Evolutionary conservation across 1,139 yeast genomes (phyloP), one percentile per base, ranked within the genome.

Genomic region (Debaryomyces fabryi): DNA sequence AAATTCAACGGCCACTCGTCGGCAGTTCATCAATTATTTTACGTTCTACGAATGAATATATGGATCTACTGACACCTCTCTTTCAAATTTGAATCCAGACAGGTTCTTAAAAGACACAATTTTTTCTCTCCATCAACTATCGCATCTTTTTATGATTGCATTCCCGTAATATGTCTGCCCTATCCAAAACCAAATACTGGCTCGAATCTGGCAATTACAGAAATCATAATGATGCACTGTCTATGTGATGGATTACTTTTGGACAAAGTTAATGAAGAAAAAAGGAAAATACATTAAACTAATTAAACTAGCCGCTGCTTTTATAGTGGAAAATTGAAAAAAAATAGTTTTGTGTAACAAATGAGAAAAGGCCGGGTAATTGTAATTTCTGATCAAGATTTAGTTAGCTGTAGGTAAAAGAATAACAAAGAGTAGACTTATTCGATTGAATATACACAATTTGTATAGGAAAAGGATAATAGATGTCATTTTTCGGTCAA

Each of bases 61-160:
- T 69, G 79, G 63, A 72, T 65, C 79, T 62, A 59, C 80, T 76
- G 81, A 76, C 81, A 76, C 81, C 79, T 75, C 79, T 75, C 80
- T 75, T 71, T 76, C 81, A 76, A 54, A 53, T 52, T 45, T 44
- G 52, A 58, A 52, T 75, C 80, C 81, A 76, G 79, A 76, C 79
- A 75, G 70, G 81, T 75, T 76, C 80, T 76, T 75, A 72, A 67
- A 64, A 68, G 74, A 64, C 60, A 62, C 74, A 65, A 50, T 44
- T 71, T 68, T 48, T 46, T 76, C 76, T 76, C 58, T 73, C 80
- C 81, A 72, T 71, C 76, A 69, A 63, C 75, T 65, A 76, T 75
- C 80, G 76, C 79, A 70, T 60, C 59, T 56, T 49, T 57, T 57
- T 59, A 62, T 58, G 65, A 70, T 65, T 51, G 63, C 12, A 20